A percentile compares a stretch with the other conserved stretches of the same genome.
Evolutionary conservation across 176 grass and related monocot species (phyloP).

Genomic region (Alloteropsis semialata): DNA sequence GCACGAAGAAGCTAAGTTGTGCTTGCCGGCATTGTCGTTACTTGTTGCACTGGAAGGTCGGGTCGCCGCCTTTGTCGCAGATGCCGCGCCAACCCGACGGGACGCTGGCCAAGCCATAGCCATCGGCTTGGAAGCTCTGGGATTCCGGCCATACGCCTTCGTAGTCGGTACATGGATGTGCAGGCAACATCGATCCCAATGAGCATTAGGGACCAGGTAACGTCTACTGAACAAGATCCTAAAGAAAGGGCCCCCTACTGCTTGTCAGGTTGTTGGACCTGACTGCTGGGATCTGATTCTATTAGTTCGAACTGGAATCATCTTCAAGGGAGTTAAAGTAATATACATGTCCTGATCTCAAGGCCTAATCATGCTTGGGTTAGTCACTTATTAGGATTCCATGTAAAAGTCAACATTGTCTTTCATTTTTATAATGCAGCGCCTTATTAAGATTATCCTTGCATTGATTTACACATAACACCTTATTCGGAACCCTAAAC

Average conservation of each 20-base stretch:
- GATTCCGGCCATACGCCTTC: conserved; percentile 43
- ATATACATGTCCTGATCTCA: no score
- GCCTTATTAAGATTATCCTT: background rate
- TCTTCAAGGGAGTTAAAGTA: background rate
- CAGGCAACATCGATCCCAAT: background rate
- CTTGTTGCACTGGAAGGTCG: conserved; percentile 37
- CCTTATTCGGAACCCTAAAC: no score
- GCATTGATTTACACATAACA: background rate
- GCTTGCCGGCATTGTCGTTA: no score
- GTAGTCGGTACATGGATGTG: background rate
- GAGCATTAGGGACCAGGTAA: no score
- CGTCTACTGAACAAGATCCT: no score
- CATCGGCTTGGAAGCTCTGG: conserved; percentile 22
- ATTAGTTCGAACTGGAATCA: no score
- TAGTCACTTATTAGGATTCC: background rate
- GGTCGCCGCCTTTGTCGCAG: conserved; percentile 14
- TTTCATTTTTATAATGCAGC: background rate
- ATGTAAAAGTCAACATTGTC: background rate
- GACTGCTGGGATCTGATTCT: background rate
- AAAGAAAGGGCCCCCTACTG: background rate
- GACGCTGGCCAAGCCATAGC: background rate
- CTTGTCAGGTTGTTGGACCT: background rate
- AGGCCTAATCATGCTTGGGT: background rate
- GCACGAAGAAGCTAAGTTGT: no score
- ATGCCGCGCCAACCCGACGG: background rate